Base-by-base conservation (phyloP, 306 rosid species). In the Glycine tomentella region DNA sequence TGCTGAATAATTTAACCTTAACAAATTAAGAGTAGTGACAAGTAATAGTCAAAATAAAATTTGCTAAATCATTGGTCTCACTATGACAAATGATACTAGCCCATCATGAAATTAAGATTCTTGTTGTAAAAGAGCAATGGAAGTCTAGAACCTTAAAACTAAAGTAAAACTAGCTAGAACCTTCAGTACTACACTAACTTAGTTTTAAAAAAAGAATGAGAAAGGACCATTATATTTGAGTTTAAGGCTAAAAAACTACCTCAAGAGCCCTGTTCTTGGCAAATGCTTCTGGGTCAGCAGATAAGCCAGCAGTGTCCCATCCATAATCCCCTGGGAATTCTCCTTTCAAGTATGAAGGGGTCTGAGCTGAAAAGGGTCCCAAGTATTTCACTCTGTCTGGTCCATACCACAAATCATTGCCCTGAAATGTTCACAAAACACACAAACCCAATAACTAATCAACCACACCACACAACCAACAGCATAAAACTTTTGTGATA, bases 221-320 rank as follows among this genome's bases (percentile, higher is more conserved):
- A 25, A 25, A 25, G 31, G 1, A 25, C 31, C 31, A 42, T 7
- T 7, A 6, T 14, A 3, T 6, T 83, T 44, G 46, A 65, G 6
- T 12, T 50, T 55, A 58, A 17, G 74, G 3, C 52, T 38, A 72
- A 56, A n/a, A 15, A 9, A n/a, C n/a, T 25, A 89, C 97, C 97
- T 91, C 98, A 87, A 95, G 97, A 87, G 97, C 95, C 89, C 94
- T 87, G 87, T 94, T 95, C 82, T 72, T 95, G 74, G 94, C 95
- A 82, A 94, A 92, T 45, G 98, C 97, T 88, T 94, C 97, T 0
- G 97, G 97, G 66, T 94, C 97, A 76, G 97, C 97, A 80, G 93
- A 92, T 79, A 92, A 85, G 0, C 95, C 97, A 16, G 97, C 97
- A 72, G 95, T 90, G 86, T 92, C 97, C 97, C 97, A 92, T 55